phyloP scores from a whole-genome alignment of 106 monocot species.

The Hemerocallis citrina region DNA sequence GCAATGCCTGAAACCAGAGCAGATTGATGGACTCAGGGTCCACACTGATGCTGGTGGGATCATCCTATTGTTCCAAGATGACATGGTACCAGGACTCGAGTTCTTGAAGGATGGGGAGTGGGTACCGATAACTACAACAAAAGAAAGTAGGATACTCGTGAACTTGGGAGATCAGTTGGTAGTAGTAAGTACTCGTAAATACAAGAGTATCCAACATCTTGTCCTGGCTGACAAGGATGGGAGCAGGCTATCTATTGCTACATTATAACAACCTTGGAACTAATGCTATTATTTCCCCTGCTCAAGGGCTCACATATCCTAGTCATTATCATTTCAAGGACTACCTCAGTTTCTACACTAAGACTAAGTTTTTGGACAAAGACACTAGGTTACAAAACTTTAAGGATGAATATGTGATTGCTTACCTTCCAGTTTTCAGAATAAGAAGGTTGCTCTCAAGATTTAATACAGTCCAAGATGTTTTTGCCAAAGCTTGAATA shows the following conservation, averaged over 20 bases:
- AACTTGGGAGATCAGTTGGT: no score
- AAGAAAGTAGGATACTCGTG: no score
- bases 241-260: slow-evolving; percentile 30
- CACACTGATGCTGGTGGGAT: no score
- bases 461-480: no score
- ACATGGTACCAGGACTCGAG: slow-evolving; percentile 41
- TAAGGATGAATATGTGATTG: no score
- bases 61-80: no score
- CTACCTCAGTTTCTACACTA: slow-evolving; percentile 24
- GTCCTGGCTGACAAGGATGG: no score
- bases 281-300: slow-evolving; percentile 21
- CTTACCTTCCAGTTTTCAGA: no score
- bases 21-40: no score
- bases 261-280: slow-evolving; percentile 35
- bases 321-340: slow-evolving; percentile 25
- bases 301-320: slow-evolving; percentile 25
- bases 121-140: slow-evolving; percentile 31
- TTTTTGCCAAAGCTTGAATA: no score
- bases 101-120: slow-evolving; percentile 44
- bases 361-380: slow-evolving; percentile 33
- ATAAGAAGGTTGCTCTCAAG: no score
- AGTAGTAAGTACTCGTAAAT: slow-evolving; percentile 52
- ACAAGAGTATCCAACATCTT: slow-evolving; percentile 58
- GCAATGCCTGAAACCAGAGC: no score
- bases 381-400: slow-evolving; percentile 13